Conservation (phyloP, 352 stramenopile species). For the Phytopythium delawarense region DNA sequence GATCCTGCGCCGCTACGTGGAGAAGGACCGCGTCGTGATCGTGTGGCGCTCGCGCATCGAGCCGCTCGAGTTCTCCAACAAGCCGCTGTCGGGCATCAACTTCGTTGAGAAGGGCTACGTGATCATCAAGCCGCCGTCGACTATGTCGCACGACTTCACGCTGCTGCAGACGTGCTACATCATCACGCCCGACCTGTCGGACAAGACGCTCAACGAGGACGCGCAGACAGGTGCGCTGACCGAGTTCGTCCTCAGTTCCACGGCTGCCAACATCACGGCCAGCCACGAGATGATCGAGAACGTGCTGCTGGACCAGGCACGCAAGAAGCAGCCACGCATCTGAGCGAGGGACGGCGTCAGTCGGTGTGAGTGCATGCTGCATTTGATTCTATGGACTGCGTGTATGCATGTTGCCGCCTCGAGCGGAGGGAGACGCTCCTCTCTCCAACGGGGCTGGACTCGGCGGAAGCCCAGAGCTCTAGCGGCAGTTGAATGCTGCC, state of each 20-base stretch:
- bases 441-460: neutral
- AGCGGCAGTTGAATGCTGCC: neutral
- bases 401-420: neutral
- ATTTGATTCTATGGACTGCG: neutral
- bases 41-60: conserved; percentile 53
- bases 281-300: conserved; percentile 56
- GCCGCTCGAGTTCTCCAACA: conserved; percentile 38
- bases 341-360: neutral
- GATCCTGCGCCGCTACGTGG: conserved; percentile 55
- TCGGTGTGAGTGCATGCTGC: neutral
- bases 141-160: conserved; percentile 20
- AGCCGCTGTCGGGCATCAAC: conserved; percentile 24
- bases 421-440: neutral
- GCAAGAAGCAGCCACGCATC: neutral
- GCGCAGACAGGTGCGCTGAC: conserved; percentile 28
- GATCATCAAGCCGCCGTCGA: conserved; percentile 41
- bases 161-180: conserved; percentile 49
- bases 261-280: conserved; percentile 25
- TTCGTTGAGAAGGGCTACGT: conserved; percentile 57
- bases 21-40: conserved; percentile 53
- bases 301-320: conserved; percentile 25
- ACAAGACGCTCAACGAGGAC: conserved; percentile 19
- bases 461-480: neutral
- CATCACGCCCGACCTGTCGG: conserved; percentile 36
- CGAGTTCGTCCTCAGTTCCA: conserved; percentile 37